Percentiles rank a stretch among this genome's conserved stretches.
Conservation (phyloP, 1,284 basidiomycete species). For the Austroboletus novae-zelandiae region DNA sequence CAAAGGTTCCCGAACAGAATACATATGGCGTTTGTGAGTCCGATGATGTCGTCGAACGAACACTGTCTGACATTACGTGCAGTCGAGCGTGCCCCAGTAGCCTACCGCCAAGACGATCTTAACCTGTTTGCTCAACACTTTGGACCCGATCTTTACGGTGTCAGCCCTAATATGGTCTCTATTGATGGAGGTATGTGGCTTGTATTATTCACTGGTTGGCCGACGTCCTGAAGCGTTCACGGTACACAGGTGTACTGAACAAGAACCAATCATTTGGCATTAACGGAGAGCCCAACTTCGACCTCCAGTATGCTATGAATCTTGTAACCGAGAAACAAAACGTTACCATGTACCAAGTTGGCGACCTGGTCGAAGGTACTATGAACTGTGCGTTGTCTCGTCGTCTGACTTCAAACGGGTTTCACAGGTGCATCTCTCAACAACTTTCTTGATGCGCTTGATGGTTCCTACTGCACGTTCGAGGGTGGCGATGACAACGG, state of each 20-base stretch:
- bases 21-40: constrained; percentile 48
- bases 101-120: constrained; percentile 44
- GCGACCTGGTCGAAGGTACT: constrained; percentile 46
- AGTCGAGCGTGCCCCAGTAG: constrained; percentile 52
- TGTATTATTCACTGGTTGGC: not conserved
- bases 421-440: constrained; percentile 42
- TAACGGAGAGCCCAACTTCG: constrained; percentile 57
- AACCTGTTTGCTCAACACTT: constrained; percentile 43
- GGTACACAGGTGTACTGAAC: constrained; percentile 31
- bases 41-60: not conserved
- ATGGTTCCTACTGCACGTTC: constrained; percentile 55
- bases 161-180: constrained; percentile 33
- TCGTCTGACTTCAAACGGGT: constrained; percentile 8
- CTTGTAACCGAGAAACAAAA: constrained; percentile 41
- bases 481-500: constrained; percentile 58
- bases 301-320: constrained; percentile 50
- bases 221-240: constrained; percentile 6
- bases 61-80: not conserved
- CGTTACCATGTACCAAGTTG: constrained; percentile 47
- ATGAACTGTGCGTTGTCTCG: constrained; percentile 13
- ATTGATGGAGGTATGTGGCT: constrained; percentile 45
- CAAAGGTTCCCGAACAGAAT: constrained; percentile 40
- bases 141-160: constrained; percentile 35
- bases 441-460: constrained; percentile 47
- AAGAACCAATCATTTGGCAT: constrained; percentile 35